phyloP scores from a whole-genome alignment of 1,284 basidiomycete species.

The Tremellales sp. region DNA sequence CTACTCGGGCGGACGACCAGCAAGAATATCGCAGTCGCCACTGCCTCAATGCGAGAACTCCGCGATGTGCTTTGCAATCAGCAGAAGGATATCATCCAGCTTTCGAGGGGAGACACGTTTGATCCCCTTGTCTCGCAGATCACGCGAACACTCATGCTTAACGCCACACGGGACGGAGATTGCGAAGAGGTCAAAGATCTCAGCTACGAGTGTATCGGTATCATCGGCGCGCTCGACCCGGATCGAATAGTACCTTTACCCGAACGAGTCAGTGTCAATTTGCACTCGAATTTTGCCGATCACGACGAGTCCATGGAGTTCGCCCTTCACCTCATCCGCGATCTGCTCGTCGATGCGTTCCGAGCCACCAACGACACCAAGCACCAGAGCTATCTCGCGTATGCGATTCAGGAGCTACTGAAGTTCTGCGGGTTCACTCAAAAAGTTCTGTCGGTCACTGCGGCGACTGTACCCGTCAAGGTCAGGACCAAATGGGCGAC shows the following conservation, averaged over 20 bases:
- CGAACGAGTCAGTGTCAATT: conserved; percentile 63
- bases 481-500: conserved; percentile 67
- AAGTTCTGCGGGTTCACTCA: conserved; percentile 82
- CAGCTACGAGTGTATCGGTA: conserved; percentile 86
- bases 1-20: conserved; percentile 71
- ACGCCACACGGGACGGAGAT: conserved; percentile 70
- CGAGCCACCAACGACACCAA: conserved; percentile 88
- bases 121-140: conserved; percentile 70
- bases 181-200: conserved; percentile 61
- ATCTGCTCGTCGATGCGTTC: conserved; percentile 87
- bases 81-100: conserved; percentile 57
- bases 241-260: conserved; percentile 62
- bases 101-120: conserved; percentile 81
- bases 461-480: conserved; percentile 59
- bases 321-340: conserved; percentile 76
- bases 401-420: conserved; percentile 87
- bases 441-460: conserved; percentile 30
- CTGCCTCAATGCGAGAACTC: conserved; percentile 74
- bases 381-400: conserved; percentile 86
- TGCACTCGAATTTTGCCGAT: conserved; percentile 79
- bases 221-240: conserved; percentile 93
- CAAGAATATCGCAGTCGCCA: conserved; percentile 76
- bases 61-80: conserved; percentile 59
- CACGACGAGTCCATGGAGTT: conserved; percentile 75
- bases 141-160: conserved; percentile 64